Base-by-base conservation (phyloP, 768 basidiomycete genomes). In the Trametopsis cervina region DNA sequence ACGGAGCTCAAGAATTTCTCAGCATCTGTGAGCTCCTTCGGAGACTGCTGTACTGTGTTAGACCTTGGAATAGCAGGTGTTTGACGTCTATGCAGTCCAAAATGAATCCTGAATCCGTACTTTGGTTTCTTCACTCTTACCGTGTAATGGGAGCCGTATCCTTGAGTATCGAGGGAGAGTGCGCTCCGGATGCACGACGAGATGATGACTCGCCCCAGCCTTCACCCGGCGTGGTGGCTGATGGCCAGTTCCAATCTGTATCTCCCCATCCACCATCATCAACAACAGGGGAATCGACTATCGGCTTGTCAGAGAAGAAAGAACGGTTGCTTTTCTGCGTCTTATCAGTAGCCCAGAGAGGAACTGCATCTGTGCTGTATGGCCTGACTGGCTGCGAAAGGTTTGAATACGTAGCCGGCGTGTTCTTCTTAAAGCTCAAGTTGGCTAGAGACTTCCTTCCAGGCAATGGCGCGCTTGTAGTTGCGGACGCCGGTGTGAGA, bases 1-100 rank as follows among this genome's bases (percentile, higher is more conserved):
- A 72, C 54, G 2, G 46, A 46, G 9, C 60, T 57, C 29, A 77
- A 57, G 46, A 76, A 73, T 1, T 60, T 51, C 10, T 71, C 65
- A 18, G 64, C 66, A 39, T 60, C 62, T 0, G 47, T 52, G 27
- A 50, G 29, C 23, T 52, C 25, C 11, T 58, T 54, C 4, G 47
- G 46, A 10, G 51, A 48, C 21, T 27, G 35, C n/a, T 54, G 51
- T 27, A 49, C 17, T 3, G 22, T 24, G 21, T 10, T 21, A 17
- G 3, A 13, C n/a, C 4, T 13, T 23, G 33, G 13, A 4, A 39
- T 22, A n/a, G 36, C 6, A 38, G 4, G 7, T 7, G 13, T n/a
- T n/a, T n/a, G 35, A 46, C 6, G 46, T 33, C 29, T 33, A 15
- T 29, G 41, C 35, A 4, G 42, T 54, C 27, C 12, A 3, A 23